Base-by-base conservation (phyloP, 1,284 basidiomycete species). In the Hypsizygus ulmarius region DNA sequence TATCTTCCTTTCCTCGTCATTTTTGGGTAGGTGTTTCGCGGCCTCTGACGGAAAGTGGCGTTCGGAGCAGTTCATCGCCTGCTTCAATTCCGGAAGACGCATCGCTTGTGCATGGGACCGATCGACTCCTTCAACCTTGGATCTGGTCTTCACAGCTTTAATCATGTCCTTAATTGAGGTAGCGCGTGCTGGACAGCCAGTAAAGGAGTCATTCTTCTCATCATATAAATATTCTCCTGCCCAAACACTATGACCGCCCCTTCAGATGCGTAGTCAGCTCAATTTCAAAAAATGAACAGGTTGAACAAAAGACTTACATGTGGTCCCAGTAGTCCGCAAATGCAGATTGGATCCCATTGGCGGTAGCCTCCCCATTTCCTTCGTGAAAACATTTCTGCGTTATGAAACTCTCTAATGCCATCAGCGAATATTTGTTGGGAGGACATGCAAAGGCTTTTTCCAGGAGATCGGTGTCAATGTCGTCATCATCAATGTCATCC, bases 301-400 rank as follows among this genome's bases (percentile, higher is more conserved):
- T 7, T 25, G 21, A n/a, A n/a, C n/a, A n/a, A n/a, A n/a, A n/a
- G n/a, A 9, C 21, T 19, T 21, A 40, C 27, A 29, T 40, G 4
- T 28, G 3, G 21, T 40, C 59, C 58, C 59, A 64, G 27, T 56
- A 51, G 10, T 55, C 39, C 4, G 53, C 51, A 18, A 58, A 60
- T 7, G 58, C 62, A 8, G 48, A 50, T 37, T 62, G 56, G 16
- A 59, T 55, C 15, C 47, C 44, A 8, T 54, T 47, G 1, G 49
- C 56, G 0, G 59, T 62, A 7, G 32, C 40, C 9, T 36, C 33
- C 7, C 50, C 47, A 5, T 14, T 25, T 3, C 44, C 46, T 21
- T 59, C 55, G 1, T 46, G 43, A 3, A 59, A 40, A 45, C 60
- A 62, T 34, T 61, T 62, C 35, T 58, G 45, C 1, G 49, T 45